Conservation (phyloP, 495 filamentous ascomycete species). For the Glarea lozoyensis region DNA sequence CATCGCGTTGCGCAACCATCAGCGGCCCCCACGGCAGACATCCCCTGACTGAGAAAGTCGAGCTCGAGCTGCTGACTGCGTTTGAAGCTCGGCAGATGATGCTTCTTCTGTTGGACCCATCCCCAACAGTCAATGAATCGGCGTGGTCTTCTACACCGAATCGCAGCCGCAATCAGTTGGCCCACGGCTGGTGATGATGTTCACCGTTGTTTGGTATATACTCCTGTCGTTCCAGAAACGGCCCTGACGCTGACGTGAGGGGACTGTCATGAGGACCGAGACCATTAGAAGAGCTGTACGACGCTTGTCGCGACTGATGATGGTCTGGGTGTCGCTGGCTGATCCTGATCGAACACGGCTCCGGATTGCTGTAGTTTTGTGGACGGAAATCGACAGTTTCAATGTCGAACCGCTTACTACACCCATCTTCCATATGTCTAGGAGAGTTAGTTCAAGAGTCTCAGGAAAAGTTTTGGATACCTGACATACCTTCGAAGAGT, state of each 20-base stretch:
- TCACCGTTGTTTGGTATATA: conserved; percentile 9
- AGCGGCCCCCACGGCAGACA: neutral
- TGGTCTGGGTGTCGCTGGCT: conserved; percentile 6
- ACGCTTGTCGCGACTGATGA: conserved; percentile 6
- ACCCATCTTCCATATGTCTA: conserved; percentile 76
- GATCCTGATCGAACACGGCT: conserved; percentile 9
- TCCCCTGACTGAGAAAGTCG: neutral
- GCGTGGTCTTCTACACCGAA: neutral
- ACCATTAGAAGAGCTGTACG: conserved; percentile 15
- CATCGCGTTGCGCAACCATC: neutral
- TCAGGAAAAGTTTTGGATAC: neutral
- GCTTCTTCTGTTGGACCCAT: neutral
- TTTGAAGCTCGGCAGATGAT: neutral
- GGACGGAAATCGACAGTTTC: conserved; percentile 20
- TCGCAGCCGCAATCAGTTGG: conserved; percentile 10
- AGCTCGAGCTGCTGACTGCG: neutral
- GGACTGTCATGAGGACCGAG: conserved; percentile 8
- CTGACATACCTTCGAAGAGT: conserved; percentile 63
- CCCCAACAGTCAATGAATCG: no score
- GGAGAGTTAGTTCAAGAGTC: conserved; percentile 4
- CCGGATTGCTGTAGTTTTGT: conserved; percentile 8
- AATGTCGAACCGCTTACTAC: conserved; percentile 59
- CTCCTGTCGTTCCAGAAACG: conserved; percentile 14
- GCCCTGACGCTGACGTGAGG: conserved; percentile 16
- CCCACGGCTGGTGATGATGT: conserved; percentile 11